Conservation (phyloP, 495 filamentous ascomycete genomes). For the Lasiosphaeris hirsuta region DNA sequence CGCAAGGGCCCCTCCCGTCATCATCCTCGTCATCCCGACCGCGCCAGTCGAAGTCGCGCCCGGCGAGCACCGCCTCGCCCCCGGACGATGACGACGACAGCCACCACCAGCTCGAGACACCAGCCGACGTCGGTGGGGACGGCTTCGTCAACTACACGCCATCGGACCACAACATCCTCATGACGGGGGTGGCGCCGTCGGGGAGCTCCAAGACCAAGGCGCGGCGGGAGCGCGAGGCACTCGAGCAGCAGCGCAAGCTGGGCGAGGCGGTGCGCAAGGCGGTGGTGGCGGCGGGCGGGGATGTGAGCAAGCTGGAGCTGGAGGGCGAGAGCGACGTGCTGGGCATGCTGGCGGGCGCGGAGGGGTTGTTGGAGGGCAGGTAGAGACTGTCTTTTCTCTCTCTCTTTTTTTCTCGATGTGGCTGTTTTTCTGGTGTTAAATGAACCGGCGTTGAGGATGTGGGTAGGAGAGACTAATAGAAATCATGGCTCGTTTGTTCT, state of each 20-base stretch:
- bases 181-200: conserved; percentile 87
- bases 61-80: background rate
- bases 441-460: too few species aligned
- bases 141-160: conserved; percentile 94
- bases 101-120: conserved; percentile 9
- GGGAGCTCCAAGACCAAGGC: conserved; percentile 93
- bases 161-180: conserved; percentile 70
- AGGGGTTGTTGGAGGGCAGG: background rate
- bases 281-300: conserved; percentile 75
- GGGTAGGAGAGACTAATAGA: too few species aligned
- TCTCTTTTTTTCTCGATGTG: too few species aligned
- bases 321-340: conserved; percentile 21
- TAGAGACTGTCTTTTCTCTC: background rate
- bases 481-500: too few species aligned
- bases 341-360: background rate
- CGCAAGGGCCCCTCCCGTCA: background rate
- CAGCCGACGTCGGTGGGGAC: conserved; percentile 39
- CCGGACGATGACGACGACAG: background rate
- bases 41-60: background rate
- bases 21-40: too few species aligned
- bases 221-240: conserved; percentile 78
- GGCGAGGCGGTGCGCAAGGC: conserved; percentile 70
- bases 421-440: too few species aligned
- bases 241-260: conserved; percentile 71
- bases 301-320: conserved; percentile 49